Evolutionary conservation across 2,329 filamentous ascomycete genomes (phyloP), one percentile per base, ranked within the genome.

Genomic region (Madurella mycetomatis): DNA sequence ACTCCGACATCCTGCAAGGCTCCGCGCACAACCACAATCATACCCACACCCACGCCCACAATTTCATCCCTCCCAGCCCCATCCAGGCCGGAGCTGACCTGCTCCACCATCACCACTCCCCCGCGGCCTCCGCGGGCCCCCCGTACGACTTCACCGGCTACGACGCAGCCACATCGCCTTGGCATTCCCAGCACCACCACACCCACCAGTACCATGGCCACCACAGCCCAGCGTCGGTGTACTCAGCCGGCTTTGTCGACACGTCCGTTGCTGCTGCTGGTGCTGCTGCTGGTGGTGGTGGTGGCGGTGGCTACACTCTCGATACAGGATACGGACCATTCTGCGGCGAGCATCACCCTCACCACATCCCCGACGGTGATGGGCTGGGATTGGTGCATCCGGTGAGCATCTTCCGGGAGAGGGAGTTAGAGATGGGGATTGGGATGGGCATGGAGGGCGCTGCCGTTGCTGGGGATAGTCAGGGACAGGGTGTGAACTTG

Each of bases 1-100:
- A 83, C 53, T 67, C 64, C 4, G 79, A 81, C 60, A 59, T 65
- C 16, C 69, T 71, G 46, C 63, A 66, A 1, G 56, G 65, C 9
- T 57, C 67, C 2, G 66, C 66, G 7, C 57, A 48, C 15, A 58
- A 70, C 52, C 60, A 63, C 18, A 62, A 67, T 55, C 60, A 64
- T 7, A 25, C 66, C 55, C 60, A 64, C 25, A 25, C 66, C 7
- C 57, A 48, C 15, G 58, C 70, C 52, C 60, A 63, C 18, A 62
- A 67, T 9, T 61, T 55, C n/a, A 56, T 70, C 55, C 60, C 64
- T 9, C 63, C 68, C 25, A 73, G 67, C 44, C 69, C 71, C 1
- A 53, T 58, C 7, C 41, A 42, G 32, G 17, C 52, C 17, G 32
- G 47, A 15, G 62, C 57, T 57, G 68, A 70, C 34, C 64, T 73